Base-by-base conservation (phyloP, 768 basidiomycete genomes). In the Lactifluus piperatus region DNA sequence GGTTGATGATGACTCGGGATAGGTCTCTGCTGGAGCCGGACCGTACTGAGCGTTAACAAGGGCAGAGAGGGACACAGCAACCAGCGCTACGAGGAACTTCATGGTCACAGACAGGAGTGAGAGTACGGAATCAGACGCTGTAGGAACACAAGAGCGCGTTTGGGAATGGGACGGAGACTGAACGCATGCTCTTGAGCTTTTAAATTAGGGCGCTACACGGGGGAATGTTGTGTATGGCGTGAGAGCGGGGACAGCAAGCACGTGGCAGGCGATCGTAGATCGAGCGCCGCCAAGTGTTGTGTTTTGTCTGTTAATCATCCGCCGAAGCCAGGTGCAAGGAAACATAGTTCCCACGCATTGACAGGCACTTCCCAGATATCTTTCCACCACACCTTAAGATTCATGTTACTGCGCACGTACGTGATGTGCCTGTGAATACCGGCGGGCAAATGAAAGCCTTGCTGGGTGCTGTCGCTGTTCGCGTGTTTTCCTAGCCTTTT, bases 21-120 rank as follows among this genome's bases (percentile, higher is more conserved):
- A 47, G 4, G 47, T 20, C 5, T n/a, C 47, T 2, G 47, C 0
- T 7, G n/a, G n/a, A n/a, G 7, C 29, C 3, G 47, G 13, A 6
- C 69, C 72, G 62, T 73, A 74, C 63, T 79, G 79, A 9, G 77
- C 77, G 50, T 66, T 69, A 39, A 66, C 75, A 22, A 76, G 62
- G 54, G 67, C 67, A 22, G 68, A 50, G 48, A 66, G 72, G 51
- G 76, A 65, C 44, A 71, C 52, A 54, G 68, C 60, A 57, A 70
- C 56, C 53, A 68, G 43, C 14, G 70, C 51, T 43, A 65, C 49
- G 54, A 67, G 60, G 64, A 74, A 73, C 68, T 74, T 71, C 68
- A 71, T 73, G 54, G 49, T 54, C 24, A 34, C 16, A 34, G 30
- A 29, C n/a, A 30, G 27, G 50, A 26, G 27, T 14, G 36, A 27